Evolutionary conservation across 106 monocot species (phyloP).

Genomic region (Xerophyta viscosa): DNA sequence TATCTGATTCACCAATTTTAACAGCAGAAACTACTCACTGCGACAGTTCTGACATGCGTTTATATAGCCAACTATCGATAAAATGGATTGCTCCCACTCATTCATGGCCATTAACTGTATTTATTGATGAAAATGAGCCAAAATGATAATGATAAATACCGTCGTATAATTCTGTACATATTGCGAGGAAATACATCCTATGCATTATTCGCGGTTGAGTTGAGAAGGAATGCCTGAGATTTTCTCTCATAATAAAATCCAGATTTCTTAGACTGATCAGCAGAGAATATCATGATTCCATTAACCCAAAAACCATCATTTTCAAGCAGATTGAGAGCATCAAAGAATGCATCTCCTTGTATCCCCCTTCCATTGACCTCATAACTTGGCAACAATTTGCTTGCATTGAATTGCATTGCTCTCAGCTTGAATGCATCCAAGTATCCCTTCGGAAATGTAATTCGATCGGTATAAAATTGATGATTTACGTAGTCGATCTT

Average conservation of each 20-base stretch:
- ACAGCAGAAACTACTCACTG: too few species aligned
- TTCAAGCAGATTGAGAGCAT: slow-evolving; percentile 13
- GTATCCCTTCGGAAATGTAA: slow-evolving; percentile 7
- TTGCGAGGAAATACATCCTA: too few species aligned
- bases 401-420: slow-evolving; percentile 19
- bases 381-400: slow-evolving; percentile 29
- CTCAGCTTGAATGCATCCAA: slow-evolving; percentile 13
- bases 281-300: slow-evolving; percentile 29
- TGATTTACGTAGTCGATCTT: slow-evolving; percentile 33
- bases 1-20: too few species aligned
- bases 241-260: slow-evolving; percentile 23
- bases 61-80: too few species aligned
- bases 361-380: slow-evolving; percentile 26
- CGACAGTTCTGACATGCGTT: too few species aligned
- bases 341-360: slow-evolving; percentile 27
- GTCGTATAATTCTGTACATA: too few species aligned
- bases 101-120: too few species aligned
- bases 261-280: slow-evolving; percentile 16
- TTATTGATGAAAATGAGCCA: too few species aligned
- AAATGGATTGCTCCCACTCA: too few species aligned
- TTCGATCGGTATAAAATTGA: slow-evolving; percentile 30
- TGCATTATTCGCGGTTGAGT: slow-evolving; percentile 9
- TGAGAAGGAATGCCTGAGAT: slow-evolving; percentile 23
- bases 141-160: too few species aligned
- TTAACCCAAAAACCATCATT: slow-evolving; percentile 13